Evolutionary conservation across 1,284 basidiomycete species (phyloP).

Genomic region (Ustilago bromivora): DNA sequence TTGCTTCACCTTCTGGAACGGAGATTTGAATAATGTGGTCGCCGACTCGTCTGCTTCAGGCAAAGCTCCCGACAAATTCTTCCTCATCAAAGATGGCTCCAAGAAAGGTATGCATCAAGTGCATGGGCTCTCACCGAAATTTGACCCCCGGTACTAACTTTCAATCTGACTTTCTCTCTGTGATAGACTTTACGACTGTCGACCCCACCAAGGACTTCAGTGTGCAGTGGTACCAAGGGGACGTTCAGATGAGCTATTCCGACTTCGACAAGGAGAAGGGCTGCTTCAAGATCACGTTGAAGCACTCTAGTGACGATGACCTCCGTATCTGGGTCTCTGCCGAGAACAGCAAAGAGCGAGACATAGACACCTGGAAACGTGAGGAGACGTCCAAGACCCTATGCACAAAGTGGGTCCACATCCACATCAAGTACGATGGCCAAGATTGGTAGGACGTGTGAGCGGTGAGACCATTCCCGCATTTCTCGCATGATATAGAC

Average conservation of each 20-base stretch:
- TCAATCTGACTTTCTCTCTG: neutral
- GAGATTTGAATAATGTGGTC: neutral
- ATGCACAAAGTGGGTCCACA: constrained; percentile 31
- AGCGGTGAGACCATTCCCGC: neutral
- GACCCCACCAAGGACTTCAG: constrained; percentile 14
- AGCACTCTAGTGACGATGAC: neutral
- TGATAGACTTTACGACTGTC: constrained; percentile 20
- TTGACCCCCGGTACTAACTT: neutral
- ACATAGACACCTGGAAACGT: constrained; percentile 9
- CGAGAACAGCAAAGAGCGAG: constrained; percentile 12
- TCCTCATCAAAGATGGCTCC: constrained; percentile 22
- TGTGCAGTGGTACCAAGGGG: neutral
- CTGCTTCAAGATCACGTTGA: constrained; percentile 17
- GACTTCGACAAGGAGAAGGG: neutral
- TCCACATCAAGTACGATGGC: constrained; percentile 10
- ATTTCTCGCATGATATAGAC: neutral
- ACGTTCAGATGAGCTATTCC: constrained; percentile 4
- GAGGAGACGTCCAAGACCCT: neutral
- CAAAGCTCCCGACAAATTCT: constrained; percentile 1
- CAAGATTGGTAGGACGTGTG: neutral
- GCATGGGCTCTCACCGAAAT: neutral
- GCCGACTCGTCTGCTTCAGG: neutral
- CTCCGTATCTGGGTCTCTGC: constrained; percentile 34
- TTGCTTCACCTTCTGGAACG: constrained; percentile 22
- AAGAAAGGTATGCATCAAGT: constrained; percentile 14